Evolutionary conservation across 2,329 filamentous ascomycete genomes (phyloP).

Genomic region (Beauveria rudraprayagi): DNA sequence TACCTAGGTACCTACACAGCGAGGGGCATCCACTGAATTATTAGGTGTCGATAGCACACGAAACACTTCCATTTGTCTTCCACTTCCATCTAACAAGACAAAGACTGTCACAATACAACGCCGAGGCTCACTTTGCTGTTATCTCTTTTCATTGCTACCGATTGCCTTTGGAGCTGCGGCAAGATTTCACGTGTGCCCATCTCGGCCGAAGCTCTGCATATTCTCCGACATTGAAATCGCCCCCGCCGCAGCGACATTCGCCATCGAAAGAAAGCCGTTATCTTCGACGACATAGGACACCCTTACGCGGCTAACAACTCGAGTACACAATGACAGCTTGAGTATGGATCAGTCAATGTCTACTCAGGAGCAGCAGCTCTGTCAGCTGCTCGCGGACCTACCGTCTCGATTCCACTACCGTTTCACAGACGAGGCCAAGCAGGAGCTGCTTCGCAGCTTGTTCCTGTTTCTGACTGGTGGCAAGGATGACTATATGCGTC

Average conservation of each 20-base stretch:
- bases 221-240: not conserved
- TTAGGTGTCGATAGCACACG: not conserved
- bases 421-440: conserved; percentile 63
- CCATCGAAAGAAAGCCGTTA: not conserved
- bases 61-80: not conserved
- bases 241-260: not conserved
- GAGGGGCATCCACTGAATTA: conserved; percentile 8
- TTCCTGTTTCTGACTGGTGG: conserved; percentile 82
- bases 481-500: conserved; percentile 62
- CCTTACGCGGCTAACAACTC: not conserved
- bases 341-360: conserved; percentile 48
- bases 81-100: conserved; percentile 2
- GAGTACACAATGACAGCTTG: conserved; percentile 13
- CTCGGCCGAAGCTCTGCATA: not conserved
- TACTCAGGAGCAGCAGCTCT: conserved; percentile 73
- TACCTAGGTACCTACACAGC: not conserved
- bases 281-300: not conserved
- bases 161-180: not conserved
- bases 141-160: not conserved
- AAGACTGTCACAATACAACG: not conserved
- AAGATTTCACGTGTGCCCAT: not conserved
- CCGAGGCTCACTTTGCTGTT: not conserved
- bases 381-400: conserved; percentile 70
- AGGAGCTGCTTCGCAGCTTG: conserved; percentile 66
- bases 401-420: conserved; percentile 66